Evolutionary conservation across 2,329 filamentous ascomycete species (phyloP).

Genomic region (Colletotrichum sp.): DNA sequence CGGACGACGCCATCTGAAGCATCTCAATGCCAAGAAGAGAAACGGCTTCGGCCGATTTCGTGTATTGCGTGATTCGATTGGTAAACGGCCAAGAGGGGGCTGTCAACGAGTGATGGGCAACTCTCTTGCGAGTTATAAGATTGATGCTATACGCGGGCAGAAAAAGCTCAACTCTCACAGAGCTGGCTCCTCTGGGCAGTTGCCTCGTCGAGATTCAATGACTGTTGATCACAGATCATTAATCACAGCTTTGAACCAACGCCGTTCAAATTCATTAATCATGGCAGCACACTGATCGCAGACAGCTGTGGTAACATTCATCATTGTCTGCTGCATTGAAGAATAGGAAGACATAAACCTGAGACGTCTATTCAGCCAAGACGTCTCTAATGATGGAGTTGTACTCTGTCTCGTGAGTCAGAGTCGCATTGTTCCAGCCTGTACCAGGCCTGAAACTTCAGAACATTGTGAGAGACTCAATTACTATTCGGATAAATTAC

Average conservation of each 20-base stretch:
- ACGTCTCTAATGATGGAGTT: background rate
- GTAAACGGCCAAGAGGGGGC: background rate
- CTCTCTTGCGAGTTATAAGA: background rate
- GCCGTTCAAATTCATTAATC: fast-evolving
- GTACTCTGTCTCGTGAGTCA: background rate
- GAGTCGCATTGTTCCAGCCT: background rate
- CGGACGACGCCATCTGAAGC: background rate
- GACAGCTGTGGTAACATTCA: no score
- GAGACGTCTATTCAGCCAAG: background rate
- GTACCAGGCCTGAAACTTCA: background rate
- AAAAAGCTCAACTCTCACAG: background rate
- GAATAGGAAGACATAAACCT: background rate
- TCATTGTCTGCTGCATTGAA: background rate
- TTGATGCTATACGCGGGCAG: background rate
- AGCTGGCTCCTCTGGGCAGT: background rate
- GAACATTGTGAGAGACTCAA: background rate
- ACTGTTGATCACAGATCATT: background rate
- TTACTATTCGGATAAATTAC: no score
- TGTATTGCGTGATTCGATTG: background rate
- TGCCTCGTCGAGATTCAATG: background rate
- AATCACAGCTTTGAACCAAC: no score
- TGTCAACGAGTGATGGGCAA: background rate
- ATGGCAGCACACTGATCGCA: no score
- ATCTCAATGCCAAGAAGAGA: background rate
- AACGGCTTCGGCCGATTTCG: background rate